Base-by-base conservation (phyloP, 202 grass and related monocot genomes). In the Schoenoplectus tabernaemontani region DNA sequence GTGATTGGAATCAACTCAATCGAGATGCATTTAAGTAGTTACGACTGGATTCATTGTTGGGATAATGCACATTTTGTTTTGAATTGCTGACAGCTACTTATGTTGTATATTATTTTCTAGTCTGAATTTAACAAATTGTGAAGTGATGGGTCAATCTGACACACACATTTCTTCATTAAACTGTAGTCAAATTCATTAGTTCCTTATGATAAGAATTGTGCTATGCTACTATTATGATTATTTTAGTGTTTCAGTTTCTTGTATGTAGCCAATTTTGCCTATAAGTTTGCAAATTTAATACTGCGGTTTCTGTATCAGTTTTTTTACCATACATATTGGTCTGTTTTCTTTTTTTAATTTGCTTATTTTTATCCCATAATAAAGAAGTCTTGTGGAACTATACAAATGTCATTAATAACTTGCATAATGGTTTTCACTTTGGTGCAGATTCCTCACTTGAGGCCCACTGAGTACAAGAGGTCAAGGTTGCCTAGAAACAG, bases 401-500 rank as follows among this genome's bases (percentile, higher is more conserved):
- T 69, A 43, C 24, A 23, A 44, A 44, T 23, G 13, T 69, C 19
- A 68, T n/a, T n/a, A n/a, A n/a, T n/a, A 23, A 23, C 30, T 32
- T 33, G 1, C 16, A 30, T 43, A 64, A 30, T 46, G 11, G 12
- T 9, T 26, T 66, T 51, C 3, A 26, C 46, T 67, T 78, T 87
- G 37, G 11, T 67, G 10, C 59, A 96, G 90, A 90, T 96, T 83
- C 90, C 93, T 2, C 93, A 92, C 84, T 84, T 96, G 56, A 92
- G 88, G 86, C 90, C 88, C 86, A 56, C 86, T 13, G 69, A 92
- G 76, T 96, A 96, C 80, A 92, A 88, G 80, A 88, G 86, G 78
- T 92, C 86, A 82, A 96, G 90, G 83, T 87, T 92, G 84, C 59
- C 85, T 81, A 90, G 93, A 87, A 96, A 87, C 84, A 82, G 84